These are phyloP conservation scores for peach (Prunus persica) DNA, from an alignment of 306 rosid genomes.

Conservation along the genomic window DNA sequence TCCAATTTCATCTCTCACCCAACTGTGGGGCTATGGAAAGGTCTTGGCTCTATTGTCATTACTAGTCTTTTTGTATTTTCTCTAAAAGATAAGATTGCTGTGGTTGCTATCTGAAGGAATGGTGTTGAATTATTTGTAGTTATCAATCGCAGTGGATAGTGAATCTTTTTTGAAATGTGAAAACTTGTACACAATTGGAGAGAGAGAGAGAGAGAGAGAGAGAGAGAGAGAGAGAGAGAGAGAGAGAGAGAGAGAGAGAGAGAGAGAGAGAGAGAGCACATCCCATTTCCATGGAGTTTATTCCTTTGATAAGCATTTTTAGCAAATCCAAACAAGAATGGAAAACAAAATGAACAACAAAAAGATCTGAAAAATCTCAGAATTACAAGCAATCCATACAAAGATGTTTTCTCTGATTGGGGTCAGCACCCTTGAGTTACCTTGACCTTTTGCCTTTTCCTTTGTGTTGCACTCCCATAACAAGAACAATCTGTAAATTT, in stretches of 20 bases:
- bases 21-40: not conserved
- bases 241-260: not conserved
- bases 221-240: not conserved
- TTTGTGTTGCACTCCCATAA: slow-evolving; percentile 30
- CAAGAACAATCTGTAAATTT: slow-evolving; percentile 30
- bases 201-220: not conserved
- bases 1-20: not conserved
- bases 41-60: not conserved
- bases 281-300: slow-evolving; percentile 34
- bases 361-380: slow-evolving; percentile 27
- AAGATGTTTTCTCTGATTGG: slow-evolving; percentile 17
- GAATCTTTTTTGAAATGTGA: not conserved
- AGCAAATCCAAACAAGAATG: slow-evolving; percentile 41
- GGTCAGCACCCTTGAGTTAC: slow-evolving; percentile 18
- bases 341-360: not conserved
- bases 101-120: not conserved
- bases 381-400: slow-evolving; percentile 43
- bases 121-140: not conserved
- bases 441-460: slow-evolving; percentile 16
- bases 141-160: not conserved
- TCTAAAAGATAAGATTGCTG: not conserved
- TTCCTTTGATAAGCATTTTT: slow-evolving; percentile 20
- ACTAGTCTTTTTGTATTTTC: not conserved
- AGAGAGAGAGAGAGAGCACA: not conserved
- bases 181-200: not conserved